Evolutionary conservation across 2,329 filamentous ascomycete species (phyloP).

Genomic region (Elsinoe ampelina): DNA sequence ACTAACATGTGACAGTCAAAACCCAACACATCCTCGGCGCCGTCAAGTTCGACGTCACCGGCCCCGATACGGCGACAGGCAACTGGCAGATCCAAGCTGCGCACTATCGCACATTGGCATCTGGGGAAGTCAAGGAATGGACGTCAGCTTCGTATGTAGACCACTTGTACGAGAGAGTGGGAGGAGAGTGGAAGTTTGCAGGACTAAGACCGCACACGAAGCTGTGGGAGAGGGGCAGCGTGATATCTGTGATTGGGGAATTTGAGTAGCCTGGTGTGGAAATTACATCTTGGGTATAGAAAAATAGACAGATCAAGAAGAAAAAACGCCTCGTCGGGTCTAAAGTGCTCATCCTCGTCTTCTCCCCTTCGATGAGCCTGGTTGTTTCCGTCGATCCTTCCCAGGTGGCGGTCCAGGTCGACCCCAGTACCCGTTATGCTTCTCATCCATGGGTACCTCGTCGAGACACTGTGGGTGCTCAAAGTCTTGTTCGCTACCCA

Average conservation of each 20-base stretch:
- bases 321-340: no score
- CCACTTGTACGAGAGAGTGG: neutral
- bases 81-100: conserved; percentile 3
- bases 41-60: neutral
- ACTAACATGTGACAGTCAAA: no score
- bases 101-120: neutral
- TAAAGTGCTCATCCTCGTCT: no score
- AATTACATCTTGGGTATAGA: neutral
- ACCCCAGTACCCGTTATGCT: conserved; percentile 20
- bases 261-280: neutral
- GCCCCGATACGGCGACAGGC: neutral
- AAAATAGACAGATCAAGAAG: neutral
- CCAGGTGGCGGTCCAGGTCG: conserved; percentile 13
- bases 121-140: neutral
- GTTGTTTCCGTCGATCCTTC: neutral
- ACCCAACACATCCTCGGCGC: conserved; percentile 1
- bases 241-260: neutral
- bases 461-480: conserved; percentile 36
- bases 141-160: conserved; percentile 4
- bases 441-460: conserved; percentile 21
- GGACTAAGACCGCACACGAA: conserved; percentile 7
- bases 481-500: conserved; percentile 47
- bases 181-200: neutral
- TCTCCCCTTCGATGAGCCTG: neutral
- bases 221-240: conserved; percentile 6